Evolutionary conservation across 2,329 filamentous ascomycete genomes (phyloP).

Genomic region (Diaporthe velutina): DNA sequence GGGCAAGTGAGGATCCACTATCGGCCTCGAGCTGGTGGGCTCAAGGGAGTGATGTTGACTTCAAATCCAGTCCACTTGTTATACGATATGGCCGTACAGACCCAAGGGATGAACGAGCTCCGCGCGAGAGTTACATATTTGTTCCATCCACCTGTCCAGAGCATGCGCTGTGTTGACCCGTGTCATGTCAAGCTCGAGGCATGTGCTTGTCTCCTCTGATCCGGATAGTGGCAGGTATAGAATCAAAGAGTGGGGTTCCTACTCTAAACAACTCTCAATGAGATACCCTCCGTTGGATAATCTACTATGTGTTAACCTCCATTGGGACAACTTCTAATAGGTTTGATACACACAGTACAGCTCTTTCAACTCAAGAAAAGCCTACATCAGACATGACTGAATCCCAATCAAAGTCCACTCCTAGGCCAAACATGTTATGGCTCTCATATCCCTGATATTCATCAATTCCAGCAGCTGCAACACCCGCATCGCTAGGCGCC

Average conservation of each 20-base stretch:
- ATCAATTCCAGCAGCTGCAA: background rate
- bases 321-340: no score
- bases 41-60: background rate
- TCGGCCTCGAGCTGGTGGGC: background rate
- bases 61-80: no score
- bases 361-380: background rate
- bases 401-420: slow-evolving; percentile 3
- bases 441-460: background rate
- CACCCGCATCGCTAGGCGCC: background rate
- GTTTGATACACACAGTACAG: no score
- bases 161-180: slow-evolving; percentile 1
- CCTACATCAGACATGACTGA: slow-evolving; percentile 11
- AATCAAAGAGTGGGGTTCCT: background rate
- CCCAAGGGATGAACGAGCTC: background rate
- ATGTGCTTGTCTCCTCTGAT: background rate
- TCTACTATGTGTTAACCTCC: background rate
- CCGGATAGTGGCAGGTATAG: background rate
- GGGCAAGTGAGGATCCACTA: background rate
- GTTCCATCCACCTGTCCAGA: slow-evolving; percentile 4
- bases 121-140: background rate
- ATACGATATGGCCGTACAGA: no score
- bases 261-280: background rate
- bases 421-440: background rate
- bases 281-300: background rate
- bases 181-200: slow-evolving; percentile 19